A percentile compares a stretch with the other conserved stretches of the same genome.
phyloP scores from a whole-genome alignment of 2,329 filamentous ascomycete genomes.

The Teratosphaeria zuluensis region DNA sequence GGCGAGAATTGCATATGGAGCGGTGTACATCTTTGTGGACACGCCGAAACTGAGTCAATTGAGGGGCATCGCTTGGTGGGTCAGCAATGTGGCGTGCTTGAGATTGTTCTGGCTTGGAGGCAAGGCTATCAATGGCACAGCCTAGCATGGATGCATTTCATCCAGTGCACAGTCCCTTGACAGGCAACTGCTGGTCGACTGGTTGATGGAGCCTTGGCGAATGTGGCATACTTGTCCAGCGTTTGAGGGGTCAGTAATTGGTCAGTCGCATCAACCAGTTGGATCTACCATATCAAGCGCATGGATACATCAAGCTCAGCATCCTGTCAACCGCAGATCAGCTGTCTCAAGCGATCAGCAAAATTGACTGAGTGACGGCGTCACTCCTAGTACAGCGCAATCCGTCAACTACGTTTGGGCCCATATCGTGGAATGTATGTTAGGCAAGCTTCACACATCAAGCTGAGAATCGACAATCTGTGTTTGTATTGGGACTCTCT shows the following conservation, averaged over 20 bases:
- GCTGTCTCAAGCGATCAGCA: not conserved
- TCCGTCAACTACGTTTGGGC: no score
- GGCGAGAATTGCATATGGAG: slow-evolving; percentile 32
- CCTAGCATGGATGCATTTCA: not conserved
- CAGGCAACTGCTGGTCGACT: not conserved
- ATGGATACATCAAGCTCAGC: not conserved
- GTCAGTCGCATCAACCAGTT: not conserved
- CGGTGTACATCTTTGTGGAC: slow-evolving; percentile 33
- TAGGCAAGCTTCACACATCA: no score
- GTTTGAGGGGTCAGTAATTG: not conserved
- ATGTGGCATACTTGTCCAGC: not conserved
- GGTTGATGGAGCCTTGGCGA: not conserved
- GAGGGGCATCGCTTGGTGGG: slow-evolving; percentile 35
- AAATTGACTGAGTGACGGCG: not conserved
- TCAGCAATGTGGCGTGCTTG: slow-evolving; percentile 34
- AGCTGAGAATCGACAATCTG: no score
- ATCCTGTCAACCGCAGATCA: not conserved
- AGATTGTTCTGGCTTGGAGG: slow-evolving; percentile 27
- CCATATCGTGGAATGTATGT: no score
- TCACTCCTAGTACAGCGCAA: no score
- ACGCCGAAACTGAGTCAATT: slow-evolving; percentile 26
- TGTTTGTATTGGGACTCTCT: no score
- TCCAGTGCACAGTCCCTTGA: not conserved
- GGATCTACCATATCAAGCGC: not conserved
- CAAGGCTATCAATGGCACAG: slow-evolving; percentile 17